Conservation (phyloP, 768 basidiomycete genomes). For the Arthromyces matolae region DNA sequence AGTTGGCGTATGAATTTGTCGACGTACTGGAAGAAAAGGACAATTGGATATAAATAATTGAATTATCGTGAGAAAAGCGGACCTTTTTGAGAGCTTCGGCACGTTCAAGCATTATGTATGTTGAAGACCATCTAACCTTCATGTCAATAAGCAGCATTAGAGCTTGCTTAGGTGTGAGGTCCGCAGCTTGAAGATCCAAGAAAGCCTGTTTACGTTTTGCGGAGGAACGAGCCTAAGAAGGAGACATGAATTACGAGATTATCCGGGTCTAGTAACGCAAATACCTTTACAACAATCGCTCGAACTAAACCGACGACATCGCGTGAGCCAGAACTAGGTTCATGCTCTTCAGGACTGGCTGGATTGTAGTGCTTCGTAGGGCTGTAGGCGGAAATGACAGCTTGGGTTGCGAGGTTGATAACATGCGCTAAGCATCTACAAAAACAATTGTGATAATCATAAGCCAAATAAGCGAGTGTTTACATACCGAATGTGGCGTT, state of each 20-base stretch:
- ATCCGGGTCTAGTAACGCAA: not conserved
- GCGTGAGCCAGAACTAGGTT: not conserved
- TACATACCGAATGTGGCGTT: not conserved
- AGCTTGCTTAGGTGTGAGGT: not conserved
- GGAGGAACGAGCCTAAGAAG: constrained; percentile 17
- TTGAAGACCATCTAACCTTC: constrained; percentile 31
- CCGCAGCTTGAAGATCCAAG: constrained; percentile 14
- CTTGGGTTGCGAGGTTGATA: constrained; percentile 30
- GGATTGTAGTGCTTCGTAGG: not conserved
- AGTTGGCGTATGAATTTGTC: not conserved
- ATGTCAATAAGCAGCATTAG: constrained; percentile 25
- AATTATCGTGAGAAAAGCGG: not conserved
- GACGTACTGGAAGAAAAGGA: not conserved
- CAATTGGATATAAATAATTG: not conserved
- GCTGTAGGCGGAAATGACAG: constrained; percentile 14
- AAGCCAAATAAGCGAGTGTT: too few species aligned
- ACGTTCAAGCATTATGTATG: constrained; percentile 23
- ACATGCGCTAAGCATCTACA: constrained; percentile 26
- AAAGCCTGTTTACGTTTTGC: constrained; percentile 23
- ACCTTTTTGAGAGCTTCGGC: not conserved
- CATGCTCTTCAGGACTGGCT: not conserved
- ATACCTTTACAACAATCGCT: not conserved
- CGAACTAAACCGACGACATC: not conserved
- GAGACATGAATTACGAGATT: not conserved
- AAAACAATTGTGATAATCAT: not conserved